Evolutionary conservation across 1,284 basidiomycete genomes (phyloP).

Genomic region (Phellinidium pouzarii): DNA sequence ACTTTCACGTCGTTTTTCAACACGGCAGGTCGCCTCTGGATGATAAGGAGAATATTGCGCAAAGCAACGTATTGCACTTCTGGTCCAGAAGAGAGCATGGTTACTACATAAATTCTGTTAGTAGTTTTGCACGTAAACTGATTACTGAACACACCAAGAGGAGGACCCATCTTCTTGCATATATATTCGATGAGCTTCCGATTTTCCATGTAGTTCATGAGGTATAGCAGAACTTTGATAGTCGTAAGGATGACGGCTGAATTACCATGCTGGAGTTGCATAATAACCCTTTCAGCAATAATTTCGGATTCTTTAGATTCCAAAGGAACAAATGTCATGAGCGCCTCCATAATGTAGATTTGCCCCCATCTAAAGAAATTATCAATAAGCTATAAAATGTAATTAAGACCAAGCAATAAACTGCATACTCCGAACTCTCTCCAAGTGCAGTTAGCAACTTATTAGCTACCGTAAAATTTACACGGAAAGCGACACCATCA

Average conservation of each 20-base stretch:
- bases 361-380: constrained; percentile 81
- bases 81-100: constrained; percentile 89
- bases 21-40: constrained; percentile 89
- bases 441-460: constrained; percentile 79
- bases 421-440: constrained; percentile 85
- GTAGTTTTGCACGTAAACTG: background rate
- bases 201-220: constrained; percentile 99
- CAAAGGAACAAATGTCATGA: constrained; percentile 91
- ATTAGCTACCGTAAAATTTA: constrained; percentile 78
- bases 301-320: constrained; percentile 85
- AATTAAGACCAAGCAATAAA: constrained; percentile 1
- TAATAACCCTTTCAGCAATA: constrained; percentile 88
- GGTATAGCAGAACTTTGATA: constrained; percentile 91
- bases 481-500: constrained; percentile 83
- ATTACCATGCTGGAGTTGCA: constrained; percentile 89
- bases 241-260: constrained; percentile 93
- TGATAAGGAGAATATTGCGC: constrained; percentile 93
- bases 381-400: constrained; percentile 4
- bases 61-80: constrained; percentile 99
- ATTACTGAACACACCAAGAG: constrained; percentile 57
- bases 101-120: constrained; percentile 48
- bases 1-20: constrained; percentile 97
- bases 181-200: constrained; percentile 80
- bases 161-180: constrained; percentile 96
- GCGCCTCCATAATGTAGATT: constrained; percentile 94